These are phyloP conservation scores for Gastrolobium villosum DNA, from an alignment of 306 rosid genomes.

Conservation along the genomic window DNA sequence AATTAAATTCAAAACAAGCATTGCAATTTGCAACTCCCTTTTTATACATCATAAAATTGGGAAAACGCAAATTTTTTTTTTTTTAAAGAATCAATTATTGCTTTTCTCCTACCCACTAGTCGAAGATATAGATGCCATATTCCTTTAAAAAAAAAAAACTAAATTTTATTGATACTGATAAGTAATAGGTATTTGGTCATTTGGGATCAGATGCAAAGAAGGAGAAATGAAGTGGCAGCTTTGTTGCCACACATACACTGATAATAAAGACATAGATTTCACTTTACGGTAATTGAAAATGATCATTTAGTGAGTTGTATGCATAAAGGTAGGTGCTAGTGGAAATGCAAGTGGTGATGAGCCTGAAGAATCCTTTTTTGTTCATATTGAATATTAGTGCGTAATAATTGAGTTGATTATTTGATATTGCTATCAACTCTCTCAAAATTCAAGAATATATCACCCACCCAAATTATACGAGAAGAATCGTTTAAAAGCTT, in stretches of 20 bases:
- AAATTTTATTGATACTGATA: background rate
- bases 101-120: background rate
- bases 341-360: conserved; percentile 12
- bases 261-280: conserved; percentile 21
- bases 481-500: conserved; percentile 54
- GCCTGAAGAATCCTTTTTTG: conserved; percentile 15
- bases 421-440: conserved; percentile 6
- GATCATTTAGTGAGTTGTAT: conserved; percentile 16
- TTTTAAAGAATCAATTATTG: background rate
- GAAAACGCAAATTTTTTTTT: too few species aligned
- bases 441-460: conserved; percentile 44
- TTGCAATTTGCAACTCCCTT: background rate
- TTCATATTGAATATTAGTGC: background rate
- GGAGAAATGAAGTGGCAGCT: conserved; percentile 35
- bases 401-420: conserved; percentile 23
- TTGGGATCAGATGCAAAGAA: conserved; percentile 32
- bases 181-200: background rate
- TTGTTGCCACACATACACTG: conserved; percentile 38
- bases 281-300: conserved; percentile 33
- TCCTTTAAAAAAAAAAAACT: background rate
- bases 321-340: conserved; percentile 22
- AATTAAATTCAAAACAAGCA: background rate
- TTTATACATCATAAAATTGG: background rate
- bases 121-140: background rate
- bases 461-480: conserved; percentile 26